Conservation (phyloP, 1,284 basidiomycete genomes). For the Anthracocystis setariae region DNA sequence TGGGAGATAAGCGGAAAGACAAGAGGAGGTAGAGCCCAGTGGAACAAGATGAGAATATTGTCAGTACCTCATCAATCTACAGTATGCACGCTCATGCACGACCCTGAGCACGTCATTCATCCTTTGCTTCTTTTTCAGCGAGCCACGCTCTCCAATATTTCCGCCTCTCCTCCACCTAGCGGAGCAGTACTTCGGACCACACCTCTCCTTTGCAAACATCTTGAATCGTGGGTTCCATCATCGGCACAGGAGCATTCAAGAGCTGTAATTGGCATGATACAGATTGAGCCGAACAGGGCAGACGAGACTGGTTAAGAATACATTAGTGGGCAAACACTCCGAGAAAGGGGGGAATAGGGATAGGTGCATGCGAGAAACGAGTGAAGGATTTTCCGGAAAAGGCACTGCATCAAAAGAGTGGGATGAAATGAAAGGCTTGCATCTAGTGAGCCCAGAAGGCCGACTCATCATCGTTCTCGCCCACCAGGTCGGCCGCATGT, state of each 20-base stretch:
- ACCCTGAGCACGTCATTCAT: constrained; percentile 11
- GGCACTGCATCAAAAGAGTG: background rate
- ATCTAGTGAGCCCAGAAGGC: constrained; percentile 41
- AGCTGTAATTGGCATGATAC: constrained; percentile 4
- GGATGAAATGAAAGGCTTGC: background rate
- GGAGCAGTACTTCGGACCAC: too few relatives aligned
- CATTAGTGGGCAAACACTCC: background rate
- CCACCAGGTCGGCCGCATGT: constrained; percentile 42
- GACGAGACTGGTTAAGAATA: background rate
- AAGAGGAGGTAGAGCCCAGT: background rate
- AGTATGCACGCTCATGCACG: constrained; percentile 1
- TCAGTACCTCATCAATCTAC: constrained; percentile 15
- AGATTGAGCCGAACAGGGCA: constrained; percentile 3
- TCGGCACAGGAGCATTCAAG: background rate
- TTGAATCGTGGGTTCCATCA: too few relatives aligned
- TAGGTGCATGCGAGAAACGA: background rate
- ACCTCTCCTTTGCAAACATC: background rate
- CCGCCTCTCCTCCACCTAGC: too few relatives aligned
- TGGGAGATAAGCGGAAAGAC: background rate
- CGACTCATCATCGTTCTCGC: constrained; percentile 41
- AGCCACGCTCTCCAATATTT: too few relatives aligned
- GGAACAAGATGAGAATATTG: background rate
- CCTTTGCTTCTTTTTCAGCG: too few relatives aligned
- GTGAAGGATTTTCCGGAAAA: background rate
- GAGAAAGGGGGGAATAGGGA: background rate